Conservation (phyloP, 805 yeast species). For the Candida manassasensis region DNA sequence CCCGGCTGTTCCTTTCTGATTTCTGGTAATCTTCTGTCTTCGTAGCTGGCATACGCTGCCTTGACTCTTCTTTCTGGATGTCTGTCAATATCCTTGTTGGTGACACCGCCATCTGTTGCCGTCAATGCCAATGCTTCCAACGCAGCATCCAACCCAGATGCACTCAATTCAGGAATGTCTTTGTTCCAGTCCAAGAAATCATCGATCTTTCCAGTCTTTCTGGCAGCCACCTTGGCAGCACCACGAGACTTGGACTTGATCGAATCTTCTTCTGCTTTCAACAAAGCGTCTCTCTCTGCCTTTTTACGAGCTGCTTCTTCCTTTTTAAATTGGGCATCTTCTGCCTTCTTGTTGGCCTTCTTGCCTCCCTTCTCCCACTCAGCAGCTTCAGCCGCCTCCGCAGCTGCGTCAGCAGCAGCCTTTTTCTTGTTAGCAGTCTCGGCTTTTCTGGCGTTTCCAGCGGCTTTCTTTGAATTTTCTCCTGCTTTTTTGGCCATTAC, state of each 20-base stretch:
- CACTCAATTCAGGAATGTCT: slow-evolving; percentile 50
- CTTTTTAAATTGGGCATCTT: slow-evolving; percentile 60
- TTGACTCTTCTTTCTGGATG: slow-evolving; percentile 88
- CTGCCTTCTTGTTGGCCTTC: slow-evolving; percentile 65
- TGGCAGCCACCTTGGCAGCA: slow-evolving; percentile 60
- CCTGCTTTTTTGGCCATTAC: slow-evolving; percentile 50
- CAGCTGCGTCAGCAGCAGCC: slow-evolving; percentile 43
- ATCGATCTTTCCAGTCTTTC: slow-evolving; percentile 58
- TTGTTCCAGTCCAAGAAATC: slow-evolving; percentile 57
- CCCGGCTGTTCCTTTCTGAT: slow-evolving; percentile 75
- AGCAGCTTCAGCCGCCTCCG: slow-evolving; percentile 52
- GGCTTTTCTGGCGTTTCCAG: slow-evolving; percentile 64
- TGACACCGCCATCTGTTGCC: slow-evolving; percentile 50
- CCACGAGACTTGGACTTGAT: slow-evolving; percentile 64
- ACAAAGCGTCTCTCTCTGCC: slow-evolving; percentile 71
- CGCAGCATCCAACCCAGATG: slow-evolving; percentile 74
- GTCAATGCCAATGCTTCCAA: slow-evolving; percentile 73
- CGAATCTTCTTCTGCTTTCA: slow-evolving; percentile 61
- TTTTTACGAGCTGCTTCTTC: slow-evolving; percentile 76
- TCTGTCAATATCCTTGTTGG: slow-evolving; percentile 64
- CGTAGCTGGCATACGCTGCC: slow-evolving; percentile 70
- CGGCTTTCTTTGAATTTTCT: slow-evolving; percentile 53
- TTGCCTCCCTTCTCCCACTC: slow-evolving; percentile 73
- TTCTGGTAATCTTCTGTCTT: slow-evolving; percentile 69
- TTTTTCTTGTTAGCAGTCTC: slow-evolving; percentile 57